Conservation (phyloP, 2,329 filamentous ascomycete species). For the Arthrinium phaeospermum region DNA sequence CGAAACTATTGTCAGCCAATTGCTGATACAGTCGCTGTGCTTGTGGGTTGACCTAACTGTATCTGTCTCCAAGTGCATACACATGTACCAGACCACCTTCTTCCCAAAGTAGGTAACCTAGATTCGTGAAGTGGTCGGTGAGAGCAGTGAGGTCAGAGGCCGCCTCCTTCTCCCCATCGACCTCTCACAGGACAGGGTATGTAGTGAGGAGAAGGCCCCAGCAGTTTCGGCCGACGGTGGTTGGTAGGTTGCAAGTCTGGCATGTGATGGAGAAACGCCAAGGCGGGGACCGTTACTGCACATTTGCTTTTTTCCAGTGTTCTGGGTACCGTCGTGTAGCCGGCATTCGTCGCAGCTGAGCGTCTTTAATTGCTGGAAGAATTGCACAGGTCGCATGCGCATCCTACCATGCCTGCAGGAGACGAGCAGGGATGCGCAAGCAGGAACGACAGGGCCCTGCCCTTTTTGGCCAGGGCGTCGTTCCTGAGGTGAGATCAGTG, state of each 20-base stretch:
- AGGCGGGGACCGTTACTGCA: constrained; percentile 1
- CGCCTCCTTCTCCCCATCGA: constrained; percentile 7
- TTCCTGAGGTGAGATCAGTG: constrained; percentile 1
- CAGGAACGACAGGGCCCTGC: background rate
- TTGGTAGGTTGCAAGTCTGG: constrained; percentile 11
- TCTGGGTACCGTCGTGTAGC: background rate
- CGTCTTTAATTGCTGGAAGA: constrained; percentile 13
- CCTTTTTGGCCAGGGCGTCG: background rate
- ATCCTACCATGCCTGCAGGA: background rate
- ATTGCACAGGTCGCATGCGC: background rate
- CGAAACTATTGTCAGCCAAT: background rate
- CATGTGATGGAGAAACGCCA: constrained; percentile 14
- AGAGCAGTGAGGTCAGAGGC: constrained; percentile 2
- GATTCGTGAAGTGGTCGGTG: background rate
- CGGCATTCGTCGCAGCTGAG: background rate
- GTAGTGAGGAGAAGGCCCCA: background rate
- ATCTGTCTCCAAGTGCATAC: constrained; percentile 3
- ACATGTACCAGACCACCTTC: background rate
- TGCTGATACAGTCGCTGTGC: constrained; percentile 5
- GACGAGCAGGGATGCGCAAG: background rate
- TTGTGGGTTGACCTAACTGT: constrained; percentile 10
- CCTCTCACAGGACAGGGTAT: background rate
- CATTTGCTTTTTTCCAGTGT: background rate
- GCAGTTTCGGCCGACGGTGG: constrained; percentile 15
- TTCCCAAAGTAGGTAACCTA: background rate